Evolutionary conservation across 2,329 filamentous ascomycete species (phyloP).

Genomic region (Talaromyces sp.): DNA sequence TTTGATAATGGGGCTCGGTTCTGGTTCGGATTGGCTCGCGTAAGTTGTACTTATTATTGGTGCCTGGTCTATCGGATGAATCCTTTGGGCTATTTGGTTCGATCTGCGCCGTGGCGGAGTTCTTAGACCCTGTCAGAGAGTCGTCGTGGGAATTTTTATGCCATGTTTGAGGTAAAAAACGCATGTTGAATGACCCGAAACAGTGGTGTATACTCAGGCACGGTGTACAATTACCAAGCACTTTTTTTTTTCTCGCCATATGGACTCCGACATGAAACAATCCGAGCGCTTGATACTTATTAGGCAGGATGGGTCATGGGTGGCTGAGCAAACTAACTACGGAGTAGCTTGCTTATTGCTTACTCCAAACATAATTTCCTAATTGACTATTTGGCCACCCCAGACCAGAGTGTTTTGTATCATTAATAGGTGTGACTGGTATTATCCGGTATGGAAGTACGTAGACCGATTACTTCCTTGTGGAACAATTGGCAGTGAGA

Average conservation of each 20-base stretch:
- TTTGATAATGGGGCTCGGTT: not conserved
- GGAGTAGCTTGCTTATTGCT: not conserved
- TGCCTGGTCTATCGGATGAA: not conserved
- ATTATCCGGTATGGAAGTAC: no score
- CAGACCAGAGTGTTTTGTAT: not conserved
- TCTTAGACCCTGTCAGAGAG: not conserved
- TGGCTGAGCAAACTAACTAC: not conserved
- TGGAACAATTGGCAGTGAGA: not conserved
- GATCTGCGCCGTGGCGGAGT: not conserved
- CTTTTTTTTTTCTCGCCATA: no score
- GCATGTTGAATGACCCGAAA: not conserved
- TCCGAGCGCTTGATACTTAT: not conserved
- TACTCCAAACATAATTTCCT: not conserved
- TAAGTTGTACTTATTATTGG: not conserved
- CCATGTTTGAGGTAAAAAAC: not conserved
- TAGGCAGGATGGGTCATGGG: not conserved
- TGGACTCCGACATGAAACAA: not conserved
- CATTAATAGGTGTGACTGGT: no score
- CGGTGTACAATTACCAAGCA: no score
- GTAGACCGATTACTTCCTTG: not conserved
- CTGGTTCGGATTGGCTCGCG: not conserved
- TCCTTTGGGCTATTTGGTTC: not conserved
- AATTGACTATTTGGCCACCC: not conserved
- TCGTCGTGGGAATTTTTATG: not conserved
- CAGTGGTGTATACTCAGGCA: no score